Evolutionary conservation across 1,139 yeast species (phyloP), one percentile per base, ranked within the genome.

Genomic region (Magnusiomyces sp.): DNA sequence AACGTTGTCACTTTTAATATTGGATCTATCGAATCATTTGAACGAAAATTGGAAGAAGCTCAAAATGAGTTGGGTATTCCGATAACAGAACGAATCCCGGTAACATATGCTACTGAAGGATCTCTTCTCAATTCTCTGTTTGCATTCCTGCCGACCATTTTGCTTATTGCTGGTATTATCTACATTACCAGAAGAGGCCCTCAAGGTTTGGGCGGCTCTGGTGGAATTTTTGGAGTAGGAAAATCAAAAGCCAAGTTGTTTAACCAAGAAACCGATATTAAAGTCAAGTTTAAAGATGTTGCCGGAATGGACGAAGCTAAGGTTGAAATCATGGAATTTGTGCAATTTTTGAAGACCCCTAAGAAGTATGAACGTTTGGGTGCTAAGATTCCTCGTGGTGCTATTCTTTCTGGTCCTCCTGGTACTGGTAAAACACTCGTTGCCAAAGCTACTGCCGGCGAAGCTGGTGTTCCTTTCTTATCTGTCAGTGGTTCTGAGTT

Each of bases 371-470:
- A 90, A 65, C 81, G 79, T 56, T 72, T 92, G 49, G 98, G 98
- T 42, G 98, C 97, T 16, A 88, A 90, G 68, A 94, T 92, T 57
- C 98, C 98, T 47, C 80, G 97, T 64, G 98, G 98, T 61, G 98
- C 98, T 11, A 88, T 92, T 57, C 72, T 94, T 53, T 86, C 95
- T 13, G 98, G 98, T 53, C 96, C 97, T n/a, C 98, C 98, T 47
- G 98, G 98, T 74, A 92, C 98, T 6, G 98, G 98, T 81, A 92
- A 92, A 68, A 92, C 98, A 0, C 72, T 92, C 56, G 72, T 92
- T 52, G 98, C 98, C n/a, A 90, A 87, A 66, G 98, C 98, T 4
- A 92, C 97, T 42, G 98, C 98, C 1, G 98, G 98, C 56, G 98
- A 92, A 68, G 97, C 97, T 0, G 95, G 92, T 47, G 98, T 92